These are phyloP conservation scores for Lodderomyces metapsilosis DNA, from an alignment of 1,139 yeast species.

Conservation along the genomic window DNA sequence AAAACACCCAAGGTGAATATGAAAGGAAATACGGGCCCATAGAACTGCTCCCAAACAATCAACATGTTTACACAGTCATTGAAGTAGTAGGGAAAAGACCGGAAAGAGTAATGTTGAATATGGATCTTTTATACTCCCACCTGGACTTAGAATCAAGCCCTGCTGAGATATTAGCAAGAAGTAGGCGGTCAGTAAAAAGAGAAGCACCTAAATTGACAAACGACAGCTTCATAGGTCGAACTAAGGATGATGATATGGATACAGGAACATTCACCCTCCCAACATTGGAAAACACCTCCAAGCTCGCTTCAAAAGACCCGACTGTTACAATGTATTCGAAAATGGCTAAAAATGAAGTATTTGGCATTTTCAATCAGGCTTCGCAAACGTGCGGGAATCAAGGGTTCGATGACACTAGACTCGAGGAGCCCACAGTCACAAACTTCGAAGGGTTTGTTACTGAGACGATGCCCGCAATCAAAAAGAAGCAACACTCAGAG, in stretches of 20 bases:
- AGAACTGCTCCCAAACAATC: too few relatives aligned
- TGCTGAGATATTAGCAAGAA: slow-evolving; percentile 50
- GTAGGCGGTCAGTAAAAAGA: neutral
- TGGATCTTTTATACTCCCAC: slow-evolving; percentile 49
- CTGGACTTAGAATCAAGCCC: slow-evolving; percentile 43
- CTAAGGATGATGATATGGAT: slow-evolving; percentile 9
- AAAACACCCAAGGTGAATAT: too few relatives aligned
- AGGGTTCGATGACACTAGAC: slow-evolving; percentile 28
- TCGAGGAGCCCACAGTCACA: slow-evolving; percentile 30
- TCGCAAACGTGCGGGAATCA: slow-evolving; percentile 33
- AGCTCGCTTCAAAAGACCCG: slow-evolving; percentile 51
- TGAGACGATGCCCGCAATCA: slow-evolving; percentile 36
- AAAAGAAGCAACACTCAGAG: slow-evolving; percentile 18
- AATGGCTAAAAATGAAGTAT: slow-evolving; percentile 73
- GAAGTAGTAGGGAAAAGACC: slow-evolving; percentile 57
- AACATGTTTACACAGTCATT: slow-evolving; percentile 41
- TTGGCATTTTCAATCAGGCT: slow-evolving; percentile 73
- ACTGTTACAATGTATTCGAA: slow-evolving; percentile 77
- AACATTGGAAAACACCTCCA: slow-evolving; percentile 20
- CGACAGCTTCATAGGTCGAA: neutral
- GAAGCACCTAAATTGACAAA: neutral
- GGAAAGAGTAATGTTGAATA: slow-evolving; percentile 64
- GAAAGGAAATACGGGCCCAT: too few relatives aligned
- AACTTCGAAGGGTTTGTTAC: slow-evolving; percentile 54
- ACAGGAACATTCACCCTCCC: slow-evolving; percentile 35